Evolutionary conservation across 208 protist species (phyloP), one percentile per base, ranked within the genome.

Genomic region (Trypanosoma melophagium): DNA sequence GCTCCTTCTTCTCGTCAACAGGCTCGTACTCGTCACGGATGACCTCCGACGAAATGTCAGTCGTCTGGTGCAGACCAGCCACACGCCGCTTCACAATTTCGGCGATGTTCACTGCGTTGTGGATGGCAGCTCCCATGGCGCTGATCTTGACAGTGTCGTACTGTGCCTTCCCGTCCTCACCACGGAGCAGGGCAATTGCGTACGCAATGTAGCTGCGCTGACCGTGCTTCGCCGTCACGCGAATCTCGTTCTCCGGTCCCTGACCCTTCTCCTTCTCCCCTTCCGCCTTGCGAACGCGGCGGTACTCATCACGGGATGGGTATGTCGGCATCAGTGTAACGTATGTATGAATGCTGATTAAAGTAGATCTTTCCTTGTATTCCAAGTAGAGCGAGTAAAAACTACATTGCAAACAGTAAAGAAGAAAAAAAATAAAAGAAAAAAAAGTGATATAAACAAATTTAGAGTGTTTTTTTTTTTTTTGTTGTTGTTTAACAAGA

Each of bases 81-180:
- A 97, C 90, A 70, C 94, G 84, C 63, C 87, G 89, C 79, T 97
- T 97, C 55, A 97, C 78, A 61, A 97, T 92, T 74, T 97, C 94
- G 22, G 89, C 91, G 61, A 97, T 92, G 81, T 94, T 96, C 57
- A 97, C 89, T 59, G 83, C 89, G 76, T 92, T 96, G 76, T 81
- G 92, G 69, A 97, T 96, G 44, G 93, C 88, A 25, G 80, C 76
- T 40, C 91, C 93, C 89, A 96, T 96, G 21, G 81, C 93, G 52
- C 84, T 92, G 77, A 97, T 86, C 79, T 90, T 93, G 69, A 97
- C 76, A 7, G 80, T 91, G 80, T 95, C 90, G 44, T 91, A 77
- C 79, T 90, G 80, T 42, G 77, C 74, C 81, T 85, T 91, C 22
- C 83, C 87, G 3, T 91, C 83, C 76, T 93, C 87, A 53, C 87